phyloP scores from a whole-genome alignment of 1,284 basidiomycete species.

The Phellopilus nigrolimitatus region DNA sequence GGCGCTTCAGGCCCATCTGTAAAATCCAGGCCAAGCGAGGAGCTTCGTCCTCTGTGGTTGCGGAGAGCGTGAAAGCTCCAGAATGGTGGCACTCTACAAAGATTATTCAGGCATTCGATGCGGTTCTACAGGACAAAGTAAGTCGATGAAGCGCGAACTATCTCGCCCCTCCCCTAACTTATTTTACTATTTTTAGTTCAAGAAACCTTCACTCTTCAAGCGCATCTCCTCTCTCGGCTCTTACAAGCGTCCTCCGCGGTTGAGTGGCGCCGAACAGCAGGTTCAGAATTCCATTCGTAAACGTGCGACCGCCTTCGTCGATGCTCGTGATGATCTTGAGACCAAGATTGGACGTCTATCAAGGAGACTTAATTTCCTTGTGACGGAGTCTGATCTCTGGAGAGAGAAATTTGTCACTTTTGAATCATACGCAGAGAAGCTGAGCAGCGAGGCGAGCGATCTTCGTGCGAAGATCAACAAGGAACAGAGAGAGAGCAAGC shows the following conservation, averaged over 20 bases:
- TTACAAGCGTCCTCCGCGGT: constrained; percentile 66
- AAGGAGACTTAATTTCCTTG: constrained; percentile 81
- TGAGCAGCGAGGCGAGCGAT: constrained; percentile 79
- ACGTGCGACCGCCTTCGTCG: constrained; percentile 87
- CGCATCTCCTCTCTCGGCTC: constrained; percentile 75
- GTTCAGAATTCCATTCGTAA: constrained; percentile 85
- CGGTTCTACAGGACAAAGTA: constrained; percentile 83
- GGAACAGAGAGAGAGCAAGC: constrained; percentile 81
- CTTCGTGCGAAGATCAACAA: constrained; percentile 80
- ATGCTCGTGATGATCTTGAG: constrained; percentile 87
- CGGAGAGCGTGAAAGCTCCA: constrained; percentile 82
- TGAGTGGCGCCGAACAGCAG: constrained; percentile 75
- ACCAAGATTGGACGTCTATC: constrained; percentile 83
- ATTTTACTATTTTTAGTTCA: constrained; percentile 49
- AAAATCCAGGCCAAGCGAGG: constrained; percentile 80
- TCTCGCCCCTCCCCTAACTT: constrained; percentile 22
- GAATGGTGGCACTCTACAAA: constrained; percentile 91
- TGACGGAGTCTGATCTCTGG: constrained; percentile 88
- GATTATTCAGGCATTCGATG: constrained; percentile 86
- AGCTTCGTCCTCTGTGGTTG: constrained; percentile 72
- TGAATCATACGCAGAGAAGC: constrained; percentile 87
- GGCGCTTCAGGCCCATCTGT: constrained; percentile 78
- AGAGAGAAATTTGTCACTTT: constrained; percentile 89
- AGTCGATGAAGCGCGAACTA: constrained; percentile 23
- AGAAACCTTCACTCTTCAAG: constrained; percentile 85